Base-by-base conservation (phyloP, 2,329 filamentous ascomycete species). In the Rutstroemia sp. region DNA sequence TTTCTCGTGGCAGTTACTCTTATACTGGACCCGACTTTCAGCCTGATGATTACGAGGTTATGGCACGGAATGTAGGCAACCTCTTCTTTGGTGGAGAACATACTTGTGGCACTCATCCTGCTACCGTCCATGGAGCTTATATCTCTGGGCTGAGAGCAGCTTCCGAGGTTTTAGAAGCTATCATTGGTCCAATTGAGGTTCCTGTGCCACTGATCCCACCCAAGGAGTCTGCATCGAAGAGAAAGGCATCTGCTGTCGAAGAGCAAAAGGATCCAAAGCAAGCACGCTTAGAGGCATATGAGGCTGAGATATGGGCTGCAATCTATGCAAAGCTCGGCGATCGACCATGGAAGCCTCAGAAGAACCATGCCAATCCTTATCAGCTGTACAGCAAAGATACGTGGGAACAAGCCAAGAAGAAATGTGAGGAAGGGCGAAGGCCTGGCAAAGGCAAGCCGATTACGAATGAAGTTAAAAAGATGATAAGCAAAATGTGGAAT, bases 31-130 rank as follows among this genome's bases (percentile, higher is more conserved):
- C 91, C 5, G 79, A 83, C 48, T 92, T 96, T 72, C 80, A 83
- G 51, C 82, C 88, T 2, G 88, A 91, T 52, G 94, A 99, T 69
- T 99, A 99, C 72, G 89, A 97, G 69, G 76, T 83, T 34, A 96
- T 99, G 89, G 90, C 94, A 2, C 81, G 82, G 49, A 77, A 88
- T 1, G 78, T 96, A 34, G 92, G 90, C 34, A 95, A 95, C 61
- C 76, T 99, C 8, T 89, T 92, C 72, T 99, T 99, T 71, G 94
- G 92, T 16, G 94, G 94, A 48, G 94, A 99, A 72, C 94, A 96
- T 59, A 99, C 95, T 0, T 96, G 89, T 64, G 91, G 89, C 48
- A 96, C 91, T 0, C 92, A 99, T 69, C 94, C 95, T 12, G 94
- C 95, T 34, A 99, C 94, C 2, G 94, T 99, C 0, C 94, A 99